Evolutionary conservation across 352 stramenopile genomes (phyloP), one percentile per base, ranked within the genome.

Genomic region (Phytopythium boreale): DNA sequence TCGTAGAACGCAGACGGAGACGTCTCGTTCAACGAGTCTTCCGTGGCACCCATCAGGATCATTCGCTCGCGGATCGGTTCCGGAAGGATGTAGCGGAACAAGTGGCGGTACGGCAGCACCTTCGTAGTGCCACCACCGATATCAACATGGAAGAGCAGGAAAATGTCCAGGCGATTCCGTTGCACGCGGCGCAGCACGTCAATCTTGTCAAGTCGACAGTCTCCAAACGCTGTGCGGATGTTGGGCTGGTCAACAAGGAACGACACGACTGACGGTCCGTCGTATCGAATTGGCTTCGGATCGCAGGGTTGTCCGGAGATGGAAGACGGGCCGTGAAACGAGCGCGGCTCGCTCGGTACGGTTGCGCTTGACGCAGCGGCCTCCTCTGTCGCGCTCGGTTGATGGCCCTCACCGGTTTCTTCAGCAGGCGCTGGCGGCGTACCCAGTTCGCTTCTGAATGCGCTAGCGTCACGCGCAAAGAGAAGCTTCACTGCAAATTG

Each of bases 141-240:
- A 39, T 91, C 73, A 34, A 92, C 82, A 60, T 92, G 81, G 62
- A 93, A 93, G 2, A 94, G 78, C 47, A 96, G 62, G 60, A 82
- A 93, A 41, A 93, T 80, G 24, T 93, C 84, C 22, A 90, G 63
- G 29, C 71, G 75, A 22, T 78, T 83, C 43, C 77, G 72, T 15
- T 62, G 57, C 36, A 81, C 67, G 39, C 79, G 76, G 7, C 85
- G 80, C 64, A 94, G 77, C 22, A 96, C 72, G 60, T 94, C 85
- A 51, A 96, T 82, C 70, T 94, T 92, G 24, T 90, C 79, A n/a
- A 96, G 71, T 20, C 84, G 70, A 20, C 89, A 82, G 60, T 96
- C 87, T 17, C 87, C 88, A 65, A 93, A 92, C 17, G 75, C 80
- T 9, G 88, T 93, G 26, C 80, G 87, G 37, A 96, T 70, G 26